Evolutionary conservation across 805 yeast genomes (phyloP).

Genomic region (Yarrowia divulgata): DNA sequence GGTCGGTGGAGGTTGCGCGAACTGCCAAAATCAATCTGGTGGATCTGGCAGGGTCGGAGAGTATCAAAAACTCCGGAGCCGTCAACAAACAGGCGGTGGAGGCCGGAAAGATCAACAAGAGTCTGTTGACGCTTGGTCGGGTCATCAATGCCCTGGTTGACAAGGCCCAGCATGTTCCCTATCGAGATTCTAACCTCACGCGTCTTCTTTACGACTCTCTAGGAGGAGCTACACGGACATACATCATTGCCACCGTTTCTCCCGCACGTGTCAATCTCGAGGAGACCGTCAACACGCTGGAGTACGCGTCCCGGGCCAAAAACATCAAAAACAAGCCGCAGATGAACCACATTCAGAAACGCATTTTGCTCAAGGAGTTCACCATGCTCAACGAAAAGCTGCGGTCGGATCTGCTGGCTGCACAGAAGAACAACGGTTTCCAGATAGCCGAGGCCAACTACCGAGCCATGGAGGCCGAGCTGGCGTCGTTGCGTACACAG

Average conservation of each 20-base stretch:
- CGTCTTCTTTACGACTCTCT: slow-evolving; percentile 79
- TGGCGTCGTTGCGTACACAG: slow-evolving; percentile 59
- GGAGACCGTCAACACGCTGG: slow-evolving; percentile 84
- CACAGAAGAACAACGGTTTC: slow-evolving; percentile 71
- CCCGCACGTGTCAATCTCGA: slow-evolving; percentile 80
- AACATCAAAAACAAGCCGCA: slow-evolving; percentile 78
- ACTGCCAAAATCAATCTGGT: slow-evolving; percentile 74
- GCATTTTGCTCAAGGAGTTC: slow-evolving; percentile 61
- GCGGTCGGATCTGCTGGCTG: slow-evolving; percentile 66
- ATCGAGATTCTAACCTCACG: slow-evolving; percentile 83
- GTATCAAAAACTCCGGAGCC: slow-evolving; percentile 87
- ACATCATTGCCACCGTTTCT: slow-evolving; percentile 84
- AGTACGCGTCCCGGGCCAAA: slow-evolving; percentile 87
- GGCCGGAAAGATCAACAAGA: slow-evolving; percentile 91
- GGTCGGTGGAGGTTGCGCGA: slow-evolving; percentile 58
- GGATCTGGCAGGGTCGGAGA: slow-evolving; percentile 95
- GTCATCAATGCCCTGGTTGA: slow-evolving; percentile 81
- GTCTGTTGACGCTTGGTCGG: slow-evolving; percentile 83
- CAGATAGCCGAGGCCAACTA: slow-evolving; percentile 62
- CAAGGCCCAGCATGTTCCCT: slow-evolving; percentile 75
- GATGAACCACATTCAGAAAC: slow-evolving; percentile 57
- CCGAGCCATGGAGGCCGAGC: slow-evolving; percentile 55
- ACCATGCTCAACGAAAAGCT: slow-evolving; percentile 62
- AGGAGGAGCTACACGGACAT: slow-evolving; percentile 89
- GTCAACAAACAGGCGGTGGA: slow-evolving; percentile 85